Evolutionary conservation across 2,329 filamentous ascomycete genomes (phyloP).

Genomic region (Aureobasidium sp.): DNA sequence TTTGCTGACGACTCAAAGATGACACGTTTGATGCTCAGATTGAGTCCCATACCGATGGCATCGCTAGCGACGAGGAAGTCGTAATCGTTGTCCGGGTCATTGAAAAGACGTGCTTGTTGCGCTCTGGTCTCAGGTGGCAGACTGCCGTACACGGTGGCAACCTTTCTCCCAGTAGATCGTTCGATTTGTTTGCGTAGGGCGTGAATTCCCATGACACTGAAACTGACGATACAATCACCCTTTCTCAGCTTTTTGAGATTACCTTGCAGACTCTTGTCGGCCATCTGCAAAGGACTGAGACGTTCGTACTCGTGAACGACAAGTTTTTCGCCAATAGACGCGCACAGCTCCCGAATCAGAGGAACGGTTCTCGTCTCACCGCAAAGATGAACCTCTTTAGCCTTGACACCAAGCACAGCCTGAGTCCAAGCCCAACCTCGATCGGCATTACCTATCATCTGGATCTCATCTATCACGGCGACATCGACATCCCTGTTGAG

Average conservation of each 20-base stretch:
- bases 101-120: constrained; percentile 86
- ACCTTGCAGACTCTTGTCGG: constrained; percentile 55
- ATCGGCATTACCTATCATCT: constrained; percentile 78
- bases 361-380: constrained; percentile 79
- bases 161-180: constrained; percentile 64
- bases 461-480: constrained; percentile 95
- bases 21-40: constrained; percentile 80
- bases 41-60: constrained; percentile 95
- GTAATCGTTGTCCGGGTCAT: constrained; percentile 91
- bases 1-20: constrained; percentile 77
- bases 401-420: constrained; percentile 78
- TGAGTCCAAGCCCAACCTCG: constrained; percentile 94
- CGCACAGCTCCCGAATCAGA: constrained; percentile 69
- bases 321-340: constrained; percentile 72
- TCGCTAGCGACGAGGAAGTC: constrained; percentile 91
- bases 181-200: constrained; percentile 73
- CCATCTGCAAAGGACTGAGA: constrained; percentile 67
- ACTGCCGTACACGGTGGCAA: constrained; percentile 87
- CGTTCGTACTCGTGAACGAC: constrained; percentile 77
- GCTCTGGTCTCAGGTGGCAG: constrained; percentile 88
- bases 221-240: constrained; percentile 84
- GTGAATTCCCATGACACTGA: constrained; percentile 77
- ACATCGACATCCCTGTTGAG: constrained; percentile 64
- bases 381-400: constrained; percentile 85
- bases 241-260: constrained; percentile 65